These are phyloP conservation scores for Rhinocladiella similis DNA, from an alignment of 2,329 filamentous ascomycete species.

Conservation along the genomic window DNA sequence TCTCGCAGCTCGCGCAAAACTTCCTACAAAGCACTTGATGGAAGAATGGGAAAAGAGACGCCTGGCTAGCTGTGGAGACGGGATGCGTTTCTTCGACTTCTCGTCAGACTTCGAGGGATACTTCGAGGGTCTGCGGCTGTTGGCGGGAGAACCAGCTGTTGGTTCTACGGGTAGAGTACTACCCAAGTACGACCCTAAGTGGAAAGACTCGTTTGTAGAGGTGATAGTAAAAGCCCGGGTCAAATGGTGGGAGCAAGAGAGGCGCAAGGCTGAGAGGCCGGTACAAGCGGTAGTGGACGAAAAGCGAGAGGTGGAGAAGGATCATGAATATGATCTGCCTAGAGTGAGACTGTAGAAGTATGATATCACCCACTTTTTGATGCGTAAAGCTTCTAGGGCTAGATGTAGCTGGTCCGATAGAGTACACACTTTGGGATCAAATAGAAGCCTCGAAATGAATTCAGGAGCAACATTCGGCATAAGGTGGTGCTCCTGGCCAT, in stretches of 20 bases:
- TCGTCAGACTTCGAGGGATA: slow-evolving; percentile 40
- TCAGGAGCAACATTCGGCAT: slow-evolving; percentile 3
- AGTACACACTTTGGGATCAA: slow-evolving; percentile 5
- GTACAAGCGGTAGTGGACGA: background rate
- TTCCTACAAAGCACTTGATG: slow-evolving; percentile 30
- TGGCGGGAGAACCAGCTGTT: slow-evolving; percentile 45
- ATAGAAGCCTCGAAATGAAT: background rate
- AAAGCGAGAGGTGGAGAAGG: background rate
- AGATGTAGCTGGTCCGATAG: background rate
- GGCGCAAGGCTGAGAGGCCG: background rate
- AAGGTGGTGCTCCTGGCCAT: slow-evolving; percentile 1
- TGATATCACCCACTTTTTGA: background rate
- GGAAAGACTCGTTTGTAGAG: slow-evolving; percentile 32
- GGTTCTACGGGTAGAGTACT: slow-evolving; percentile 42
- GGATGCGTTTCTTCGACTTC: slow-evolving; percentile 29
- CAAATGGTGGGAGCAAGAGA: background rate
- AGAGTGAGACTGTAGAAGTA: background rate
- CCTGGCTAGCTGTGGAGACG: slow-evolving; percentile 4
- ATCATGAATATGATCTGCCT: background rate
- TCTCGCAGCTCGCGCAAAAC: slow-evolving; percentile 26
- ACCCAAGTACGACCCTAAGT: slow-evolving; percentile 45
- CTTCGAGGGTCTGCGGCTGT: slow-evolving; percentile 41
- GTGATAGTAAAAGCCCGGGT: background rate
- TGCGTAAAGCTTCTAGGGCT: no score
- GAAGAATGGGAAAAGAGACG: slow-evolving; percentile 32